These are phyloP conservation scores for Sugiyamaella valdiviana DNA, from an alignment of 805 yeast species.

Conservation along the genomic window DNA sequence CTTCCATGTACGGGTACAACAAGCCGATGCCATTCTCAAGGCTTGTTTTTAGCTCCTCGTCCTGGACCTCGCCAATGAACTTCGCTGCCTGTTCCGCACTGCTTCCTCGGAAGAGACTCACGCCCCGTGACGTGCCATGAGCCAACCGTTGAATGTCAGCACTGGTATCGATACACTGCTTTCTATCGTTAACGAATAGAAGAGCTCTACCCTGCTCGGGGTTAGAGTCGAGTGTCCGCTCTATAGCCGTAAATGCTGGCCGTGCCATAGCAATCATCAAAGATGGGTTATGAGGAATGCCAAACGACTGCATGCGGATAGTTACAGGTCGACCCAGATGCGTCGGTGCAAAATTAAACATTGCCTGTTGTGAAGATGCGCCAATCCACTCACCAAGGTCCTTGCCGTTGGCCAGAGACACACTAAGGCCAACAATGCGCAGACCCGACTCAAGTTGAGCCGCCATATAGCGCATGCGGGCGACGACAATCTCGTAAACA, in stretches of 20 bases:
- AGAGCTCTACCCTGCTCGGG: conserved; percentile 32
- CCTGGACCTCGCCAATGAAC: conserved; percentile 41
- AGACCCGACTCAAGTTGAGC: conserved; percentile 51
- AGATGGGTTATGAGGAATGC: conserved; percentile 46
- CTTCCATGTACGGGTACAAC: conserved; percentile 51
- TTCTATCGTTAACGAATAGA: conserved; percentile 55
- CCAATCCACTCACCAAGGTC: conserved; percentile 89
- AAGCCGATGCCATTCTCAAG: conserved; percentile 59
- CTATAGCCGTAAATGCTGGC: conserved; percentile 41
- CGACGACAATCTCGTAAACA: conserved; percentile 59
- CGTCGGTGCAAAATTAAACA: conserved; percentile 64
- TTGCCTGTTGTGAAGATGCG: conserved; percentile 44
- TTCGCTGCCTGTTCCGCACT: conserved; percentile 33
- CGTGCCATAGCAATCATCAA: conserved; percentile 46
- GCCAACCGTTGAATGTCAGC: conserved; percentile 39
- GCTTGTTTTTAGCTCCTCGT: conserved; percentile 39
- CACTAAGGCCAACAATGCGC: conserved; percentile 64
- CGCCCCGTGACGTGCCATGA: conserved; percentile 12
- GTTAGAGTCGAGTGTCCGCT: conserved; percentile 23
- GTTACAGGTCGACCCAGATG: conserved; percentile 53
- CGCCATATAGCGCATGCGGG: conserved; percentile 66
- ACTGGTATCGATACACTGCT: conserved; percentile 49
- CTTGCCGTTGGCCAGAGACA: conserved; percentile 64
- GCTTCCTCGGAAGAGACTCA: conserved; percentile 37
- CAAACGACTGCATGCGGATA: conserved; percentile 45